These are phyloP conservation scores for Anthostomella pinea DNA, from an alignment of 2,329 filamentous ascomycete genomes.

Conservation along the genomic window DNA sequence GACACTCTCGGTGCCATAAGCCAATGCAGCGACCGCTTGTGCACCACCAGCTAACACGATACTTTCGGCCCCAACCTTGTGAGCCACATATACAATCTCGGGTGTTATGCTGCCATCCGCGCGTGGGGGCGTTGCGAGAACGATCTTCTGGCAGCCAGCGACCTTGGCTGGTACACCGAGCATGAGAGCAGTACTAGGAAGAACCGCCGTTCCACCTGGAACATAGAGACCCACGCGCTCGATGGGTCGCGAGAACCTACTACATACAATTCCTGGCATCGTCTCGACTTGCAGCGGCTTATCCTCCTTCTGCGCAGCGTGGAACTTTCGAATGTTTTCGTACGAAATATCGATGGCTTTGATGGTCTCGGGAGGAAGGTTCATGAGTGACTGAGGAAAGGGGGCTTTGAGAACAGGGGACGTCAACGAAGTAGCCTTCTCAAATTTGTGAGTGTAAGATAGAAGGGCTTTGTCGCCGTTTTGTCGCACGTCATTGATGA, in stretches of 20 bases:
- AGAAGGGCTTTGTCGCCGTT: conserved; percentile 86
- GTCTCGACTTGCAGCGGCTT: conserved; percentile 86
- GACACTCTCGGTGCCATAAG: conserved; percentile 92
- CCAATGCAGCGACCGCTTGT: conserved; percentile 93
- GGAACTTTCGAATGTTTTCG: conserved; percentile 92
- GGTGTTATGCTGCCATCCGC: conserved; percentile 88
- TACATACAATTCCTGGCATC: conserved; percentile 95
- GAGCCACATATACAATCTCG: conserved; percentile 94
- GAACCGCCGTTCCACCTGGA: conserved; percentile 92
- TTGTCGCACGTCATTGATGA: conserved; percentile 81
- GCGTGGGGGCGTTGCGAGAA: conserved; percentile 87
- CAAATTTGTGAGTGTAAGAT: conserved; percentile 95
- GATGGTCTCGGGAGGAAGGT: conserved; percentile 77
- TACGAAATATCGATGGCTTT: conserved; percentile 92
- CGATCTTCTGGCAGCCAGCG: conserved; percentile 91
- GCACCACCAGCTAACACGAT: conserved; percentile 95
- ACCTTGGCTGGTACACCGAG: conserved; percentile 97
- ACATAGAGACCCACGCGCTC: conserved; percentile 96
- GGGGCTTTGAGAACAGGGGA: conserved; percentile 88
- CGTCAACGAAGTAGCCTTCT: conserved; percentile 87
- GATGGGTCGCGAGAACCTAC: conserved; percentile 86
- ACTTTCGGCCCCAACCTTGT: conserved; percentile 93
- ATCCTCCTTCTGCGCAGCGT: conserved; percentile 83
- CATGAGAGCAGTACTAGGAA: conserved; percentile 96
- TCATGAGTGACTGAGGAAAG: conserved; percentile 82